Conservation (phyloP, 1,139 yeast genomes). For the Trichomonascaceae sp. region DNA sequence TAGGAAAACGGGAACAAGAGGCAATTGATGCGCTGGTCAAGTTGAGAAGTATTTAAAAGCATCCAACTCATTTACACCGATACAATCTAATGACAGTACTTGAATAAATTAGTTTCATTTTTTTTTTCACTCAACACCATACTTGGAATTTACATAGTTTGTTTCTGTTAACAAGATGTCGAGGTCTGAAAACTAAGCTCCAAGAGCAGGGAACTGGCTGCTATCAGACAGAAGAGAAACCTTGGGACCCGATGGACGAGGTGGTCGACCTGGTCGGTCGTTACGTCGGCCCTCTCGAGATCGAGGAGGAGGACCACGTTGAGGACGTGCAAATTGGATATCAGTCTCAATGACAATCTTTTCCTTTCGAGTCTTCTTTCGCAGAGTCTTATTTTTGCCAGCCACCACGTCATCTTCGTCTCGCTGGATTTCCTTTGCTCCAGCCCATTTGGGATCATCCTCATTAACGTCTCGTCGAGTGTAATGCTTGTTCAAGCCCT, state of each 20-base stretch:
- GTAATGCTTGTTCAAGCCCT: slow-evolving; percentile 38
- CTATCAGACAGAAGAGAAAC: slow-evolving; percentile 18
- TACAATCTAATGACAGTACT: neutral
- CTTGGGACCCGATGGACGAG: slow-evolving; percentile 19
- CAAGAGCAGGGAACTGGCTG: slow-evolving; percentile 31
- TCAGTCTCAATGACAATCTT: slow-evolving; percentile 60
- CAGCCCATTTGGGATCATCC: slow-evolving; percentile 47
- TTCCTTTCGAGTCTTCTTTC: slow-evolving; percentile 58
- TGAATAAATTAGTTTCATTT: neutral
- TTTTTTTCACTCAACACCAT: neutral
- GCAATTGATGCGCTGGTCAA: slow-evolving; percentile 37
- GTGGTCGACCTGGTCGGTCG: slow-evolving; percentile 25
- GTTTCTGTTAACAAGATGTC: neutral
- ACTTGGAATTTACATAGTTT: neutral
- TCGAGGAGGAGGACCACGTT: slow-evolving; percentile 15
- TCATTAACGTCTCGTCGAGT: slow-evolving; percentile 51
- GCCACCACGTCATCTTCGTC: slow-evolving; percentile 42
- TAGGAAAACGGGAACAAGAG: slow-evolving; percentile 29
- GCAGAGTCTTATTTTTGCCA: slow-evolving; percentile 44
- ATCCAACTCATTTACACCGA: neutral
- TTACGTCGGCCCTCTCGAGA: slow-evolving; percentile 26
- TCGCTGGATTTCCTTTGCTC: slow-evolving; percentile 25
- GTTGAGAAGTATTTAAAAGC: slow-evolving; percentile 22
- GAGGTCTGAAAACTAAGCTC: slow-evolving; percentile 16
- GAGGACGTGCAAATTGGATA: slow-evolving; percentile 43